A percentile compares a stretch with the other conserved stretches of the same genome.
phyloP scores from a whole-genome alignment of 2,329 filamentous ascomycete genomes.

The Pseudopyricularia cyperi region DNA sequence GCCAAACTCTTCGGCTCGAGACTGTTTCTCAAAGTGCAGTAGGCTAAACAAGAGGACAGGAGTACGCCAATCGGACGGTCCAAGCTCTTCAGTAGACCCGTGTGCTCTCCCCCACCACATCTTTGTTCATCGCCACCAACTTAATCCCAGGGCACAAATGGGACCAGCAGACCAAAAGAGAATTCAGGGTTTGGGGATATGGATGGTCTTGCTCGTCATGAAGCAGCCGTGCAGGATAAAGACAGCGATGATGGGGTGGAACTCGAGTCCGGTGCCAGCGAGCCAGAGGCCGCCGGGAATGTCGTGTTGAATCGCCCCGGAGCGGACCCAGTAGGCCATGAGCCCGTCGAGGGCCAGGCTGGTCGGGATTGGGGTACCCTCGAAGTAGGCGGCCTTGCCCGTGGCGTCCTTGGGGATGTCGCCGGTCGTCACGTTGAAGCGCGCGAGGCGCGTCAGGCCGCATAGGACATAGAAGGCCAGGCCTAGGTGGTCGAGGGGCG shows the following conservation, averaged over 20 bases:
- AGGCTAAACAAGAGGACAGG: not conserved
- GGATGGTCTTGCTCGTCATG: constrained; percentile 92
- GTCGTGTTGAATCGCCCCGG: constrained; percentile 65
- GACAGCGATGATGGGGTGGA: constrained; percentile 69
- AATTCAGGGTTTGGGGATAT: constrained; percentile 73
- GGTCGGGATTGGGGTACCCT: constrained; percentile 92
- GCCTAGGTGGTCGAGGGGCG: constrained; percentile 64
- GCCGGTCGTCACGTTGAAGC: constrained; percentile 93
- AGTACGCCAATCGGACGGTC: not conserved
- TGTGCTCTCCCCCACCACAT: not conserved
- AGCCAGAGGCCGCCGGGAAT: constrained; percentile 65
- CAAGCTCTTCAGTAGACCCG: not conserved
- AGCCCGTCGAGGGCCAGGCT: constrained; percentile 66
- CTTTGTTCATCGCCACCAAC: no score
- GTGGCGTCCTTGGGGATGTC: constrained; percentile 81
- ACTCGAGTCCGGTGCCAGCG: constrained; percentile 56
- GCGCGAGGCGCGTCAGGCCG: constrained; percentile 81
- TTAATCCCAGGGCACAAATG: no score
- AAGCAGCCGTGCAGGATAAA: constrained; percentile 84
- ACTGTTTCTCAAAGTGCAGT: not conserved
- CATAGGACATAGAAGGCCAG: constrained; percentile 87
- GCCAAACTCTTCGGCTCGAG: not conserved
- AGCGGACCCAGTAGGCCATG: constrained; percentile 81
- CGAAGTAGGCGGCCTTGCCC: constrained; percentile 91
- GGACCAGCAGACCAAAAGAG: not conserved